A percentile compares a stretch with the other conserved stretches of the same genome.
Conservation (phyloP, 2,329 filamentous ascomycete genomes). For the Anthostomella pinea region DNA sequence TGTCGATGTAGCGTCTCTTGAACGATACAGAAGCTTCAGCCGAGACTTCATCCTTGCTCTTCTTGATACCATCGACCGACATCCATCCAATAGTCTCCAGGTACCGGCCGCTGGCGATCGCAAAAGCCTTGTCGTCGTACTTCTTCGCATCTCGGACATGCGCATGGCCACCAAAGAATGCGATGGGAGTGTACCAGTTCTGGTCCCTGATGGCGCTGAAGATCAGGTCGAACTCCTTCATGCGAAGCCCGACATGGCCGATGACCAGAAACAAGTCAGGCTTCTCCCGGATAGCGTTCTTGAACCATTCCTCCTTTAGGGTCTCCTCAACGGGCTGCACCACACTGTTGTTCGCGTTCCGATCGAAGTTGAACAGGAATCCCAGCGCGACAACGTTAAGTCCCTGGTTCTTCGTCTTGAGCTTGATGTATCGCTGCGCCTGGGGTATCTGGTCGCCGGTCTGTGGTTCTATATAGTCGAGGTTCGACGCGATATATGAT, state of each 20-base stretch:
- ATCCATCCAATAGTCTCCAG: slow-evolving; percentile 95
- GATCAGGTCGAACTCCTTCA: slow-evolving; percentile 73
- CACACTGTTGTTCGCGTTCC: slow-evolving; percentile 86
- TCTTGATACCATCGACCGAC: slow-evolving; percentile 67
- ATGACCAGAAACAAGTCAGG: slow-evolving; percentile 83
- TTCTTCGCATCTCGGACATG: slow-evolving; percentile 82
- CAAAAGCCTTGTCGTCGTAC: slow-evolving; percentile 76
- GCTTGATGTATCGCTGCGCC: slow-evolving; percentile 80
- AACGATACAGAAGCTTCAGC: slow-evolving; percentile 54
- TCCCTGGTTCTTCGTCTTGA: slow-evolving; percentile 85
- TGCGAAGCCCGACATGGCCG: slow-evolving; percentile 81
- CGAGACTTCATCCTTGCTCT: slow-evolving; percentile 30
- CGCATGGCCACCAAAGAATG: slow-evolving; percentile 86
- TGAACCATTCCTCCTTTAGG: slow-evolving; percentile 84
- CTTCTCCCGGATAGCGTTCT: slow-evolving; percentile 77
- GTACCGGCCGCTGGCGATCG: slow-evolving; percentile 83
- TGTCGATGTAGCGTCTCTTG: slow-evolving; percentile 84
- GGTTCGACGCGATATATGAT: slow-evolving; percentile 84
- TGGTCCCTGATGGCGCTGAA: slow-evolving; percentile 74
- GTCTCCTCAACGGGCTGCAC: slow-evolving; percentile 78
- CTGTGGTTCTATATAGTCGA: slow-evolving; percentile 77
- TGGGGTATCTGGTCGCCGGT: slow-evolving; percentile 72
- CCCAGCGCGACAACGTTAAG: slow-evolving; percentile 85
- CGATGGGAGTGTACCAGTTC: slow-evolving; percentile 80
- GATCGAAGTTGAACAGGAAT: slow-evolving; percentile 90